Percentiles rank a stretch among this genome's conserved stretches.
Conservation (phyloP, 352 stramenopile species). For the Phytophthora pluvialis region DNA sequence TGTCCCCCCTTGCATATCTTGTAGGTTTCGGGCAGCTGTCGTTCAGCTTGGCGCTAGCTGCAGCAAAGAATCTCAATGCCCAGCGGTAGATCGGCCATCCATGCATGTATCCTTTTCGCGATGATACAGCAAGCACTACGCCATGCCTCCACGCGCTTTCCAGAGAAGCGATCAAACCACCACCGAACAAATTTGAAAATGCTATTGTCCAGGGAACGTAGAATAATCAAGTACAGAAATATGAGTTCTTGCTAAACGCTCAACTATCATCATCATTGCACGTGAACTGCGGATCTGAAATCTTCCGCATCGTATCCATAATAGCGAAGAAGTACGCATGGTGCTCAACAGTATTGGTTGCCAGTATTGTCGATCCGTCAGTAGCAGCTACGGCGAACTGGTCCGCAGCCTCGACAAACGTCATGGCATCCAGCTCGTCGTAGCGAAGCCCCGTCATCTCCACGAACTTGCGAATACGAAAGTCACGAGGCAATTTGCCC, state of each 20-base stretch:
- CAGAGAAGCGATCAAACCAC: too few species aligned
- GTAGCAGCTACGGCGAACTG: slow-evolving; percentile 33
- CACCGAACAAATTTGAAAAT: too few species aligned
- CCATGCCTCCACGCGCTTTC: too few species aligned
- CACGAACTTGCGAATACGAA: slow-evolving; percentile 32
- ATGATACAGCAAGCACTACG: too few species aligned
- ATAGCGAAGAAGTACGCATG: slow-evolving; percentile 7
- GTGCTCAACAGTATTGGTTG: slow-evolving; percentile 6
- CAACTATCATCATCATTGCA: neutral
- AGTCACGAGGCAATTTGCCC: slow-evolving; percentile 39
- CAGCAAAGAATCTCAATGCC: slow-evolving; percentile 24
- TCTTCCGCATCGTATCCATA: slow-evolving; percentile 4
- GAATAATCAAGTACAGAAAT: too few species aligned
- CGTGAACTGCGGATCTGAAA: slow-evolving; percentile 13
- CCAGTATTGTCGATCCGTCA: slow-evolving; percentile 30
- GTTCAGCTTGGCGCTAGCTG: slow-evolving; percentile 19
- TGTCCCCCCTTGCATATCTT: neutral
- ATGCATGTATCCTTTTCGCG: neutral
- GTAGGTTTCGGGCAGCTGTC: slow-evolving; percentile 27
- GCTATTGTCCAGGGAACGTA: too few species aligned
- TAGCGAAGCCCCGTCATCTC: slow-evolving; percentile 51
- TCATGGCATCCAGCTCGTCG: slow-evolving; percentile 46
- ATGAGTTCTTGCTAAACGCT: neutral
- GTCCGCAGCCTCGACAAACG: slow-evolving; percentile 43
- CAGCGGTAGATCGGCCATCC: slow-evolving; percentile 6